phyloP scores from a whole-genome alignment of 345 rosid species.

The Rhizophora mangle region DNA sequence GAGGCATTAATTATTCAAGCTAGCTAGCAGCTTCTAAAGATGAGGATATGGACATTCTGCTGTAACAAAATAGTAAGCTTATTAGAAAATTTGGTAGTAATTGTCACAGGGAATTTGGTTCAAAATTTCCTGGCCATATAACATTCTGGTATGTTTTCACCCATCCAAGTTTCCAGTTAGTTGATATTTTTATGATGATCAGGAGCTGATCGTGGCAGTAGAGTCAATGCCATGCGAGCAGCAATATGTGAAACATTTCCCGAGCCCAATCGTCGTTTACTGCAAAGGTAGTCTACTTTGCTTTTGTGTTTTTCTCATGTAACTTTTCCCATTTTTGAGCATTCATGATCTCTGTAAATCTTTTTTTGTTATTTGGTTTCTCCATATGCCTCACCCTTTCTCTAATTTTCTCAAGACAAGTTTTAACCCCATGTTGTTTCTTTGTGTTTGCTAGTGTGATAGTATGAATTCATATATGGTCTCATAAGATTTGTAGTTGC shows the following conservation, averaged over 20 bases:
- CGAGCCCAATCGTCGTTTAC: slow-evolving; percentile 91
- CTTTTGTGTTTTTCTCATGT: background rate
- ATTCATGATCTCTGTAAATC: background rate
- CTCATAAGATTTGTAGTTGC: background rate
- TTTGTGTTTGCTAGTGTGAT: background rate
- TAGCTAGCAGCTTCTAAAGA: background rate
- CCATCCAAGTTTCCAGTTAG: background rate
- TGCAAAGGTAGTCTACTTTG: slow-evolving; percentile 64
- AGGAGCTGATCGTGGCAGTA: slow-evolving; percentile 68
- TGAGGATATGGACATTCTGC: background rate
- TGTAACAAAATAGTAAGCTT: background rate
- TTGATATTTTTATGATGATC: slow-evolving; percentile 16
- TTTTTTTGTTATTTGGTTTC: background rate
- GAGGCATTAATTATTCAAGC: background rate
- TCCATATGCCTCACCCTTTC: background rate
- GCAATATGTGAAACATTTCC: slow-evolving; percentile 96
- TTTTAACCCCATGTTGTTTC: background rate
- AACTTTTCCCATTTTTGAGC: background rate
- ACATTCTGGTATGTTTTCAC: no score
- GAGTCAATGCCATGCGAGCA: slow-evolving; percentile 78
- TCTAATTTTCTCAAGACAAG: background rate
- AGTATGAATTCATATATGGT: background rate
- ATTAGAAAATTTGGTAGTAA: background rate
- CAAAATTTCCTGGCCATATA: no score
- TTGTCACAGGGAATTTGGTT: no score